Evolutionary conservation across 805 yeast species (phyloP).

Genomic region (Candida rishiriensis): DNA sequence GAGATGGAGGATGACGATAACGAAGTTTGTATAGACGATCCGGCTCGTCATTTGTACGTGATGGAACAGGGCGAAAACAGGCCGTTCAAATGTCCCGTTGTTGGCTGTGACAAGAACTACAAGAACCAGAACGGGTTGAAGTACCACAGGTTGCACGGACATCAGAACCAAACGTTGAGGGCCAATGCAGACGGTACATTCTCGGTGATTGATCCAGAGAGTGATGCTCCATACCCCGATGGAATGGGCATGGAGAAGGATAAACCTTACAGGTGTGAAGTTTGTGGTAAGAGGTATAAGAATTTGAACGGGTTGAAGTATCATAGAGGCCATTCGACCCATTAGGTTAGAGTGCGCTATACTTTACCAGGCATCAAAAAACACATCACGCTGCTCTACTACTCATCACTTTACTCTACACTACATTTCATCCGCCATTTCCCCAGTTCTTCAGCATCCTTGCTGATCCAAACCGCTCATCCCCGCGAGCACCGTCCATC

Average conservation of each 20-base stretch:
- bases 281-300: slow-evolving; percentile 95
- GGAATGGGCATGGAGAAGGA: slow-evolving; percentile 95
- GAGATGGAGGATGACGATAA: slow-evolving; percentile 23
- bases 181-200: slow-evolving; percentile 91
- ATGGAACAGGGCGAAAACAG: slow-evolving; percentile 88
- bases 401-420: too few relatives aligned
- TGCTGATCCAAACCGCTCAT: too few relatives aligned
- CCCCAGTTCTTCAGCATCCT: too few relatives aligned
- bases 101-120: slow-evolving; percentile 96
- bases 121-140: slow-evolving; percentile 97
- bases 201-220: slow-evolving; percentile 87
- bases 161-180: slow-evolving; percentile 88
- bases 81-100: slow-evolving; percentile 96
- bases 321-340: slow-evolving; percentile 98
- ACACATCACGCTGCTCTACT: too few relatives aligned
- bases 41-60: slow-evolving; percentile 90
- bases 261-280: slow-evolving; percentile 97
- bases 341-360: slow-evolving; percentile 35
- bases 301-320: slow-evolving; percentile 94
- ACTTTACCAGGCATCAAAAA: too few relatives aligned
- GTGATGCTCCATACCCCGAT: slow-evolving; percentile 85
- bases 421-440: too few relatives aligned
- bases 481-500: too few relatives aligned
- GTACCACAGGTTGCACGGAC: slow-evolving; percentile 94
- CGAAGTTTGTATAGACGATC: slow-evolving; percentile 85